phyloP scores from a whole-genome alignment of 1,139 yeast species.

The Geotrichum restrictum region DNA sequence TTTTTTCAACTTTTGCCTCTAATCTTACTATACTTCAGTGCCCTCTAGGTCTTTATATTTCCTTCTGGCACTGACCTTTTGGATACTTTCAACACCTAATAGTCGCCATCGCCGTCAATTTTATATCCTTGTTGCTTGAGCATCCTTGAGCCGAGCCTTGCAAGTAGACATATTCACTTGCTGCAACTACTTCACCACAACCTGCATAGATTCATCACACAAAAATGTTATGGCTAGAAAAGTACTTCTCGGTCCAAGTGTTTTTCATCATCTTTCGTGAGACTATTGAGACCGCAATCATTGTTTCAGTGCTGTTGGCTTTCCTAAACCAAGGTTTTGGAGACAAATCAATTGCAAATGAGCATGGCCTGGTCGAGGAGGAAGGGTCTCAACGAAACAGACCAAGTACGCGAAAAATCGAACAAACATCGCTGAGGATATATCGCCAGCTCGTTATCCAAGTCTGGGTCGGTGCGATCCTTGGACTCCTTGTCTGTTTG shows the following conservation, averaged over 20 bases:
- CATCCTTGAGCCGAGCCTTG: too few relatives aligned
- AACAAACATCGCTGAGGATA: slow-evolving; percentile 27
- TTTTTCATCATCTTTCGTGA: slow-evolving; percentile 87
- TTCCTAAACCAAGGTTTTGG: slow-evolving; percentile 63
- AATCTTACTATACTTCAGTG: too few relatives aligned
- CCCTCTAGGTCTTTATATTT: too few relatives aligned
- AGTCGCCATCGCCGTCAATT: too few relatives aligned
- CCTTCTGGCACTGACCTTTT: too few relatives aligned
- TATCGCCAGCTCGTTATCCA: slow-evolving; percentile 65
- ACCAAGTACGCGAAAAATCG: background rate
- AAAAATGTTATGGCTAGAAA: slow-evolving; percentile 36
- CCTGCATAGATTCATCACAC: background rate
- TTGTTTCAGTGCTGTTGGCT: slow-evolving; percentile 79
- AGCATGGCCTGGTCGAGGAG: slow-evolving; percentile 7
- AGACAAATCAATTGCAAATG: slow-evolving; percentile 9
- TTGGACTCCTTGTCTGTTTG: slow-evolving; percentile 72
- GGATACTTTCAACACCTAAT: too few relatives aligned
- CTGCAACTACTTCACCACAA: too few relatives aligned
- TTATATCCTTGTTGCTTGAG: too few relatives aligned
- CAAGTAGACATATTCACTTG: too few relatives aligned
- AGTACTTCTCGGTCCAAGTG: slow-evolving; percentile 66
- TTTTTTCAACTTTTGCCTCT: too few relatives aligned
- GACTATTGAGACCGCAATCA: slow-evolving; percentile 80
- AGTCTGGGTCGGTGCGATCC: slow-evolving; percentile 72
- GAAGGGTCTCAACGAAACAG: background rate